Evolutionary conservation across 2,329 filamentous ascomycete genomes (phyloP).

Genomic region (Sarocladium strictum): DNA sequence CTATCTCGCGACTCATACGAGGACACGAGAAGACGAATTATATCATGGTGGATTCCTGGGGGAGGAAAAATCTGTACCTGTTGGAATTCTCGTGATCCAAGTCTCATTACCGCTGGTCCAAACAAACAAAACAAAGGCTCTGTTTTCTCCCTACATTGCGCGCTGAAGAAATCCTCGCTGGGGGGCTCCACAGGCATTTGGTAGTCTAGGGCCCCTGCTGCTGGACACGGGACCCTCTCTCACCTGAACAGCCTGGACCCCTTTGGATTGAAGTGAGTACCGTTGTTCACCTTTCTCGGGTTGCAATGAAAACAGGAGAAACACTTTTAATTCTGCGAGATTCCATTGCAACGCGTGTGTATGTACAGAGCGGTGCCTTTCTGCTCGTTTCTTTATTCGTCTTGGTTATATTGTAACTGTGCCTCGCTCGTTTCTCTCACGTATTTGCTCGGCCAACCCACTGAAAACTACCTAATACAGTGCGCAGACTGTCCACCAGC

Average conservation of each 20-base stretch:
- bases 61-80: too few relatives aligned
- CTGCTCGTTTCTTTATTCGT: too few relatives aligned
- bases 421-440: background rate
- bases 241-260: background rate
- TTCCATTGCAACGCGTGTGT: too few relatives aligned
- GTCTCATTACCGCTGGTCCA: background rate
- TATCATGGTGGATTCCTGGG: too few relatives aligned
- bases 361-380: too few relatives aligned
- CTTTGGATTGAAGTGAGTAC: too few relatives aligned
- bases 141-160: background rate
- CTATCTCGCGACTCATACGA: too few relatives aligned
- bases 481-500: background rate
- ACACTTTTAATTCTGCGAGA: too few relatives aligned
- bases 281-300: background rate
- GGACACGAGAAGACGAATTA: too few relatives aligned
- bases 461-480: background rate
- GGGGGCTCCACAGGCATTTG: background rate
- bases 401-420: background rate
- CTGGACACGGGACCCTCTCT: background rate
- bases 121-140: slow-evolving; percentile 1
- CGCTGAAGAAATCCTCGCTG: background rate
- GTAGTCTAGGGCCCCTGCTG: background rate
- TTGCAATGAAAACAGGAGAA: background rate
- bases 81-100: background rate
- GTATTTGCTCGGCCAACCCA: background rate